Conservation (phyloP, 2,329 filamentous ascomycete genomes). For the Aspergillus pseudotamarii region DNA sequence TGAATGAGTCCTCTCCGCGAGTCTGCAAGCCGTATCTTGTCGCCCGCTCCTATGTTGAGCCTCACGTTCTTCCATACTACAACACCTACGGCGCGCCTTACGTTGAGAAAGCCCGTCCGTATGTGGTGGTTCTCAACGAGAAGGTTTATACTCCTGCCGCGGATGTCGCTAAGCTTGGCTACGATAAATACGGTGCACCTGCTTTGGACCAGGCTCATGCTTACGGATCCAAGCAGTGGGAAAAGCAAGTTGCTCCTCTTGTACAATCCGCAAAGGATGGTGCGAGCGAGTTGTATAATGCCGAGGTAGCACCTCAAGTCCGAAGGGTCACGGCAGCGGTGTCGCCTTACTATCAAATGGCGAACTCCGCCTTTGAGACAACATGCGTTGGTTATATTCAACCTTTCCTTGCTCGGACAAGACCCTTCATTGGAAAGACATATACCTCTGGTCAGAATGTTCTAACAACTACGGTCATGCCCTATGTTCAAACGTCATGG, state of each 20-base stretch:
- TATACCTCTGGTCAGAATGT: constrained; percentile 70
- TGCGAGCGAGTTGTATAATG: constrained; percentile 68
- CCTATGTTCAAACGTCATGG: constrained; percentile 71
- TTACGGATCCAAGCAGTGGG: constrained; percentile 74
- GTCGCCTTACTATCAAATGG: constrained; percentile 74
- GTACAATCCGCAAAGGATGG: constrained; percentile 66
- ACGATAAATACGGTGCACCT: constrained; percentile 73
- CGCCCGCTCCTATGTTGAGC: constrained; percentile 68
- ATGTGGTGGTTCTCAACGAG: constrained; percentile 61
- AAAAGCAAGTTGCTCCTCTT: constrained; percentile 74
- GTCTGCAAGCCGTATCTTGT: constrained; percentile 80
- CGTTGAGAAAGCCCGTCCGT: constrained; percentile 74
- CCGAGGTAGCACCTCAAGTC: constrained; percentile 73
- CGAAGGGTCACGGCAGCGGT: constrained; percentile 60
- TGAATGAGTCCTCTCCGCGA: constrained; percentile 70
- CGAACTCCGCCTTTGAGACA: constrained; percentile 59
- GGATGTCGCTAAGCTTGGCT: constrained; percentile 62
- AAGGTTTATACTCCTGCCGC: constrained; percentile 70
- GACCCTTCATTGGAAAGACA: constrained; percentile 71
- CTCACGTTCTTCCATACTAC: constrained; percentile 84
- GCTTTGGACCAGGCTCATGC: constrained; percentile 67
- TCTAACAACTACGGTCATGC: constrained; percentile 69
- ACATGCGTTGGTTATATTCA: constrained; percentile 60
- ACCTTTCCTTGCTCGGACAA: constrained; percentile 73
- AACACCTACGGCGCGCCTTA: constrained; percentile 81